phyloP scores from a whole-genome alignment of 305 asterid species.

The Fraxinus greggii region DNA sequence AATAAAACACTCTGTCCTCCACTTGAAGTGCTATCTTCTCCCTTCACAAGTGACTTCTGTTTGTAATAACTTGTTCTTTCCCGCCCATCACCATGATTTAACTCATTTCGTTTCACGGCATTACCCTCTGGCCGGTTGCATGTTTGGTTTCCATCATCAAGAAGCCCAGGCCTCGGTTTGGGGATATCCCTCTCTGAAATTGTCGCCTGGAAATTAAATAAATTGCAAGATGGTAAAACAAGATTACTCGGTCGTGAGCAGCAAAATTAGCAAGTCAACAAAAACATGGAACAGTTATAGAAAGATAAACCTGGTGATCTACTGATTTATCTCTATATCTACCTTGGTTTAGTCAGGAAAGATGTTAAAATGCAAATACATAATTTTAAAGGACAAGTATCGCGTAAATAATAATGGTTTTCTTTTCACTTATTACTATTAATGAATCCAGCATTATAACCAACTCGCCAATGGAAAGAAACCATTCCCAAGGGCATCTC shows the following conservation, averaged over 20 bases:
- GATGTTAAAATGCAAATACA: not conserved
- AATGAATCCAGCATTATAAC: not conserved
- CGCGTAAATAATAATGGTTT: not conserved
- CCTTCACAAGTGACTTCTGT: conserved; percentile 35
- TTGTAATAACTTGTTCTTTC: conserved; percentile 35
- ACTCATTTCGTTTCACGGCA: conserved; percentile 38
- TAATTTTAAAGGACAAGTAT: not conserved
- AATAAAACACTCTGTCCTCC: conserved; percentile 29
- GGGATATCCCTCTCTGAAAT: conserved; percentile 20
- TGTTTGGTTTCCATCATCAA: conserved; percentile 34
- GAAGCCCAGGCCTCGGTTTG: conserved; percentile 34
- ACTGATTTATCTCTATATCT: not conserved
- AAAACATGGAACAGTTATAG: not conserved
- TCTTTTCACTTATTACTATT: not conserved
- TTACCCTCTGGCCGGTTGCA: conserved; percentile 36
- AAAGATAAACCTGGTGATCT: not conserved
- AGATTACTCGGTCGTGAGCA: not conserved
- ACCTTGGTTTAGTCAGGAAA: not conserved
- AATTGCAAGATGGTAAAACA: not conserved
- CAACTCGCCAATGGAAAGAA: not conserved
- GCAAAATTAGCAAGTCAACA: not conserved
- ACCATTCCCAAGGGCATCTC: not conserved
- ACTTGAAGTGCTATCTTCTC: conserved; percentile 40
- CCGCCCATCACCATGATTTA: conserved; percentile 34
- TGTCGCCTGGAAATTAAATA: not conserved